phyloP scores from a whole-genome alignment of 108 stramenopile species.

The Fragilaria crotonensis region DNA sequence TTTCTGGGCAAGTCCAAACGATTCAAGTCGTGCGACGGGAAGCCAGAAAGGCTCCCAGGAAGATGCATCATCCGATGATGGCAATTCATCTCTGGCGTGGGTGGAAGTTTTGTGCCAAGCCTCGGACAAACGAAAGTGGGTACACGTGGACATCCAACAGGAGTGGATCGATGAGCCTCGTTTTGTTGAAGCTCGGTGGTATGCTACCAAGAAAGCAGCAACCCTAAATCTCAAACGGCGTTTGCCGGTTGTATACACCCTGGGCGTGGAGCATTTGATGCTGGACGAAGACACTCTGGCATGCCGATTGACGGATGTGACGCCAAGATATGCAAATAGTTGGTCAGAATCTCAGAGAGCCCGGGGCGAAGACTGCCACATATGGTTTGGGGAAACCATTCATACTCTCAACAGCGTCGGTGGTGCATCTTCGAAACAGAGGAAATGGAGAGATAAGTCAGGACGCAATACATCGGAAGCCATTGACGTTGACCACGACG shows the following conservation, averaged over 20 bases:
- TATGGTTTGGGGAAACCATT: background rate
- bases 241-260: constrained; percentile 48
- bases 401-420: constrained; percentile 2
- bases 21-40: background rate
- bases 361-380: constrained; percentile 31
- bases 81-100: constrained; percentile 19
- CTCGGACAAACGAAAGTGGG: constrained; percentile 1
- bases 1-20: background rate
- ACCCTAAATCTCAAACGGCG: constrained; percentile 6
- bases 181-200: constrained; percentile 31
- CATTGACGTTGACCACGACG: constrained; percentile 32
- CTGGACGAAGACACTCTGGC: background rate
- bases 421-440: constrained; percentile 14
- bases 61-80: background rate
- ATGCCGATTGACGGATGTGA: constrained; percentile 74
- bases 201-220: constrained; percentile 8
- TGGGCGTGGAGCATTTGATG: constrained; percentile 57
- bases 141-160: background rate
- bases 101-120: constrained; percentile 34
- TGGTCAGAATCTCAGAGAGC: constrained; percentile 55
- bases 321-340: constrained; percentile 66
- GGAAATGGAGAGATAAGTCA: constrained; percentile 7
- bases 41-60: background rate
- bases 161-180: constrained; percentile 36
- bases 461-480: constrained; percentile 20